Conservation (phyloP, 345 rosid genomes). For the Ceriops tagal region DNA sequence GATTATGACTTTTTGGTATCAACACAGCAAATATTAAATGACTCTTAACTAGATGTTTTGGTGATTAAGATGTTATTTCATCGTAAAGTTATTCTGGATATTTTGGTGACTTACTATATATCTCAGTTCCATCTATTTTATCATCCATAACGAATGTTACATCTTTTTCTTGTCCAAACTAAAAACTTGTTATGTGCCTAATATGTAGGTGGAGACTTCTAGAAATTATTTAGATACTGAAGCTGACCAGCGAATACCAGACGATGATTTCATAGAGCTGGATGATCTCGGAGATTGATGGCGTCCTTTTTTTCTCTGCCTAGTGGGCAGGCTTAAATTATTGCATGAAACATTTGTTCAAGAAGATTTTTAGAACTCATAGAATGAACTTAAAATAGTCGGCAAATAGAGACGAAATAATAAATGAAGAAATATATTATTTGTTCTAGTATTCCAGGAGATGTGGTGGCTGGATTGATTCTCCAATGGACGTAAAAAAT, state of each 20-base stretch:
- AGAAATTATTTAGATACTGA: conserved; percentile 17
- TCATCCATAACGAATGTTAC: neutral
- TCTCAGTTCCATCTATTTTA: neutral
- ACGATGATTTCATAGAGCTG: conserved; percentile 43
- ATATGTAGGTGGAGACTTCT: conserved; percentile 31
- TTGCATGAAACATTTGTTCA: conserved; percentile 8
- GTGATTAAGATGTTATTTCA: neutral
- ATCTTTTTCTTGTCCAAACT: neutral
- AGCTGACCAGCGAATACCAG: conserved; percentile 12
- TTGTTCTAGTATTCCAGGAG: conserved; percentile 7
- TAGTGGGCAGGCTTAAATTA: neutral
- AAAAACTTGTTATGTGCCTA: neutral
- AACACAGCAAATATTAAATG: neutral
- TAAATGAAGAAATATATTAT: conserved; percentile 11
- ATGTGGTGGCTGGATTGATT: conserved; percentile 7
- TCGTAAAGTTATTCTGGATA: neutral
- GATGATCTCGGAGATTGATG: conserved; percentile 36
- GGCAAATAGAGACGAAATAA: neutral
- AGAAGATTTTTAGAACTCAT: neutral
- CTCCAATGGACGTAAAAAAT: conserved; percentile 23
- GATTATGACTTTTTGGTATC: too few species aligned
- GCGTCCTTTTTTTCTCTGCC: too few species aligned
- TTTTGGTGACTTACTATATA: neutral
- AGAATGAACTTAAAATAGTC: neutral
- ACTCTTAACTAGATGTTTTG: neutral